Percentiles rank a stretch among this genome's conserved stretches.
Evolutionary conservation across 2,329 filamentous ascomycete genomes (phyloP).

Genomic region (Albifimbria verrucaria): DNA sequence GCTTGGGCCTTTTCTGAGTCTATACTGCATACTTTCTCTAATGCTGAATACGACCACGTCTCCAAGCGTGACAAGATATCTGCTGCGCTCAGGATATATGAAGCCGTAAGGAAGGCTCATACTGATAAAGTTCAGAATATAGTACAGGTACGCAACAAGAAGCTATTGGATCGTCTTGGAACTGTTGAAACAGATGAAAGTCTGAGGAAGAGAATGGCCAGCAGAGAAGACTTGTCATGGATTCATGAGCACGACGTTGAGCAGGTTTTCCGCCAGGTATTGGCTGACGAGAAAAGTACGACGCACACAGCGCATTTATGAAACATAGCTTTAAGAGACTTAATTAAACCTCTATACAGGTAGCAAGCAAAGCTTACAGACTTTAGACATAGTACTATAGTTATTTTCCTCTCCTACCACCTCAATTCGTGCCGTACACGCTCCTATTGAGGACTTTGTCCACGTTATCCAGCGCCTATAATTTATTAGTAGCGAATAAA

Average conservation of each 20-base stretch:
- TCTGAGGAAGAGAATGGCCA: slow-evolving; percentile 30
- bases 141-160: slow-evolving; percentile 27
- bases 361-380: no score
- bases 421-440: no score
- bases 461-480: no score
- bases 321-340: no score
- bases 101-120: slow-evolving; percentile 39
- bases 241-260: slow-evolving; percentile 45
- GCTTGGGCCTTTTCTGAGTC: slow-evolving; percentile 38
- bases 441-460: no score
- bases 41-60: neutral
- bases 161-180: slow-evolving; percentile 18
- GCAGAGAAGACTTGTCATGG: slow-evolving; percentile 36
- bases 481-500: no score
- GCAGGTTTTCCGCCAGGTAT: slow-evolving; percentile 31
- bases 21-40: slow-evolving; percentile 31
- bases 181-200: slow-evolving; percentile 32
- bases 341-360: no score
- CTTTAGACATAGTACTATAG: no score
- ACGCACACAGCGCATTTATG: no score
- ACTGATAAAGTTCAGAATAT: slow-evolving; percentile 31
- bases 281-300: no score
- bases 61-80: slow-evolving; percentile 15
- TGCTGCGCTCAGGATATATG: slow-evolving; percentile 34
- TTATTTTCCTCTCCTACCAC: no score